Conservation (phyloP, 805 yeast genomes). For the Vanderwaltozyma polyspora region DNA sequence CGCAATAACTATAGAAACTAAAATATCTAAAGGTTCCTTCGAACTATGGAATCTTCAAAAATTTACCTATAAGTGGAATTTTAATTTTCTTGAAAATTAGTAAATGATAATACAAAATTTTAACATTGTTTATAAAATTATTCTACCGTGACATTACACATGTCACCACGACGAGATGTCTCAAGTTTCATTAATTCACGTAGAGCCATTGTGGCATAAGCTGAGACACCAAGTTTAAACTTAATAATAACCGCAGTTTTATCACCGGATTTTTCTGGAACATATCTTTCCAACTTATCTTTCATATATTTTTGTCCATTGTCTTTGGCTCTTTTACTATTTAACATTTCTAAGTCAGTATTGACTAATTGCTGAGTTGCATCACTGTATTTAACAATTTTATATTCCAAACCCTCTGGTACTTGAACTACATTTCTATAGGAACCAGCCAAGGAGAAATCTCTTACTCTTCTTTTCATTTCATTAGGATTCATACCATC, state of each 20-base stretch:
- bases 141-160: slow-evolving; percentile 30
- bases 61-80: no score
- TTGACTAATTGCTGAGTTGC: slow-evolving; percentile 62
- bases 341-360: slow-evolving; percentile 61
- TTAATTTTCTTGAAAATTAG: no score
- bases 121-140: no score
- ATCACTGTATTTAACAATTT: slow-evolving; percentile 47
- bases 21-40: no score
- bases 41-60: no score
- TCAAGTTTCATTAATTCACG: slow-evolving; percentile 81
- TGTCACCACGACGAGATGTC: slow-evolving; percentile 45
- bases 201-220: slow-evolving; percentile 96
- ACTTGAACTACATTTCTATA: slow-evolving; percentile 65
- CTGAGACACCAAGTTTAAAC: slow-evolving; percentile 71
- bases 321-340: slow-evolving; percentile 26
- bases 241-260: slow-evolving; percentile 63
- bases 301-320: slow-evolving; percentile 24
- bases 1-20: no score
- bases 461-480: slow-evolving; percentile 77
- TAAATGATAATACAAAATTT: no score
- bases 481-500: slow-evolving; percentile 77
- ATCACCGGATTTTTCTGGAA: slow-evolving; percentile 32
- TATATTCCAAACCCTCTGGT: slow-evolving; percentile 54
- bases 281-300: slow-evolving; percentile 23
- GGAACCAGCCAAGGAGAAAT: slow-evolving; percentile 85